phyloP scores from a whole-genome alignment of 495 filamentous ascomycete species.

The Hypoxylon lienhwacheense region DNA sequence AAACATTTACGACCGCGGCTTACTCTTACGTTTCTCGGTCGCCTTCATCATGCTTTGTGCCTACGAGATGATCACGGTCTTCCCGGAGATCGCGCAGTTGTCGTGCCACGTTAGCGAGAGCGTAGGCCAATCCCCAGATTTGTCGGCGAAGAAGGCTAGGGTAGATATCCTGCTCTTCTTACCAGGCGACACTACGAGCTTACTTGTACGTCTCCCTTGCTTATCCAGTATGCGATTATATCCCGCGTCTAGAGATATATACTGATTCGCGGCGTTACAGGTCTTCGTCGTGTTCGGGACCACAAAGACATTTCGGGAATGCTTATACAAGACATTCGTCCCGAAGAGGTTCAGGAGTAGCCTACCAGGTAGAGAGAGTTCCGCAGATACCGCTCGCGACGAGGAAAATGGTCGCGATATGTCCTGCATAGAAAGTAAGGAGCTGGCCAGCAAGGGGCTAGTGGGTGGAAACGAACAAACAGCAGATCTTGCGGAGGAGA shows the following conservation, averaged over 20 bases:
- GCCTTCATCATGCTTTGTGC: constrained; percentile 49
- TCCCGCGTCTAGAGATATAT: too few species aligned
- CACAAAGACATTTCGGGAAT: constrained; percentile 41
- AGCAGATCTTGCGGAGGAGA: too few species aligned
- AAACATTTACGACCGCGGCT: constrained; percentile 52
- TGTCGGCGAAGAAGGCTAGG: constrained; percentile 39
- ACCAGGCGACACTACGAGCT: constrained; percentile 45
- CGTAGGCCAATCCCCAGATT: constrained; percentile 40
- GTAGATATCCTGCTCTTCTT: constrained; percentile 48
- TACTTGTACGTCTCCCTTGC: constrained; percentile 34
- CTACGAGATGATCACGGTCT: constrained; percentile 49
- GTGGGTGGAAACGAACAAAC: too few species aligned
- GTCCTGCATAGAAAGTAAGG: background rate
- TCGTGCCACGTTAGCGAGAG: constrained; percentile 39
- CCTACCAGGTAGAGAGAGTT: background rate
- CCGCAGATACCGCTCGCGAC: background rate
- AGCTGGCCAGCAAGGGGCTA: too few species aligned
- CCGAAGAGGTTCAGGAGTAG: constrained; percentile 19
- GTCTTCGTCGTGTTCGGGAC: constrained; percentile 49
- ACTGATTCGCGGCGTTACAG: constrained; percentile 3
- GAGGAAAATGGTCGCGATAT: constrained; percentile 11
- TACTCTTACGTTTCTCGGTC: constrained; percentile 50
- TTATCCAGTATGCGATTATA: too few species aligned
- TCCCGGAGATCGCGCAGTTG: constrained; percentile 45
- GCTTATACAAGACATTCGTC: constrained; percentile 21